Percentiles rank a stretch among this genome's conserved stretches.
Evolutionary conservation across 2,329 filamentous ascomycete species (phyloP).

Genomic region (Alternaria sp.): DNA sequence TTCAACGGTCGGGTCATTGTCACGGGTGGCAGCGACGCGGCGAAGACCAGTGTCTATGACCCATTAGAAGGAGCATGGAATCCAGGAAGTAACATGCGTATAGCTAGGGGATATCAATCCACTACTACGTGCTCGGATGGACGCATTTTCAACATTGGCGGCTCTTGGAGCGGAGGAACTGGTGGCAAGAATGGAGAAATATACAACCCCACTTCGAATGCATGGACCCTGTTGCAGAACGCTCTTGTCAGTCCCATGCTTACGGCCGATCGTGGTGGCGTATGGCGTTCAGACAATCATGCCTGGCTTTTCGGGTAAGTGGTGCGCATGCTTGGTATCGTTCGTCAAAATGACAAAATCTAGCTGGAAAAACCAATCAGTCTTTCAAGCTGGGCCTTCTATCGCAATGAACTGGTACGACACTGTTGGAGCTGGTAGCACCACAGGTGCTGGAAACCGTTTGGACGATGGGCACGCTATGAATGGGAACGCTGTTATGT

Average conservation of each 20-base stretch:
- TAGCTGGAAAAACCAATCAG: constrained; percentile 56
- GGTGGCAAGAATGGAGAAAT: constrained; percentile 65
- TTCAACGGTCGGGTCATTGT: constrained; percentile 62
- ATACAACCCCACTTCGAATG: constrained; percentile 53
- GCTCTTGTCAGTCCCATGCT: constrained; percentile 60
- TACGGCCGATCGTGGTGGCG: constrained; percentile 57
- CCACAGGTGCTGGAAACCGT: constrained; percentile 56
- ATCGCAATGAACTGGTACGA: constrained; percentile 67
- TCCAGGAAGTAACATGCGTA: constrained; percentile 59
- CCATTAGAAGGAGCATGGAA: constrained; percentile 59
- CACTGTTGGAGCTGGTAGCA: constrained; percentile 55
- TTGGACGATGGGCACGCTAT: constrained; percentile 61
- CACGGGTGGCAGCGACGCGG: constrained; percentile 62
- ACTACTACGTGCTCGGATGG: constrained; percentile 62
- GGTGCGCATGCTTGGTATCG: background rate
- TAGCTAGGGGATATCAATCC: constrained; percentile 68
- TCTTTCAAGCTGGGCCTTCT: constrained; percentile 66
- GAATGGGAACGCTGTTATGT: constrained; percentile 67
- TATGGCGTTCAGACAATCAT: constrained; percentile 63
- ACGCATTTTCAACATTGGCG: constrained; percentile 66
- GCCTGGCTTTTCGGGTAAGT: constrained; percentile 59
- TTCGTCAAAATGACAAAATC: background rate
- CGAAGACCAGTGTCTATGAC: constrained; percentile 57
- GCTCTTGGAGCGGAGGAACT: constrained; percentile 62
- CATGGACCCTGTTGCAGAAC: constrained; percentile 59